phyloP scores from a whole-genome alignment of 192 early-diverging fungal species.

The Neocallimastix lanati region DNA sequence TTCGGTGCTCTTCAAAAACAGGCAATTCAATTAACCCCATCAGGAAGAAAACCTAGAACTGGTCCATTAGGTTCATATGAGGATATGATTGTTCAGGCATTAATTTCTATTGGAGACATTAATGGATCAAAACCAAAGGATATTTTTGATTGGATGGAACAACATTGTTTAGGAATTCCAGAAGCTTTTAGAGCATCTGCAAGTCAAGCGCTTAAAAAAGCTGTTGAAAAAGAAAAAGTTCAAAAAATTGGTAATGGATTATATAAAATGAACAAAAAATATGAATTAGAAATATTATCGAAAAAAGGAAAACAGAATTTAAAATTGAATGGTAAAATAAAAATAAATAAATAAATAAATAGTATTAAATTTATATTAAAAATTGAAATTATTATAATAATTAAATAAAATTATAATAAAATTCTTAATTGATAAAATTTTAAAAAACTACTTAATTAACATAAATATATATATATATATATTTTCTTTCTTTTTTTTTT shows the following conservation, averaged over 20 bases:
- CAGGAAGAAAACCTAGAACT: not conserved
- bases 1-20: not conserved
- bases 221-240: not conserved
- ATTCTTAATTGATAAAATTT: too few species aligned
- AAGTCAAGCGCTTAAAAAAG: not conserved
- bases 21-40: not conserved
- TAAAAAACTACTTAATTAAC: too few species aligned
- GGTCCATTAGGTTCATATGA: not conserved
- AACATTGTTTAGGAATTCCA: not conserved
- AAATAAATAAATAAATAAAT: too few species aligned
- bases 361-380: too few species aligned
- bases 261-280: not conserved
- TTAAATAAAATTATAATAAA: too few species aligned
- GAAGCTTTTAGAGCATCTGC: not conserved
- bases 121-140: not conserved
- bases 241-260: not conserved
- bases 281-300: not conserved
- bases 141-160: not conserved
- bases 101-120: not conserved
- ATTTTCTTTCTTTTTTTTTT: too few species aligned
- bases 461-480: too few species aligned
- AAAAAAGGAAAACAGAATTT: too few species aligned
- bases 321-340: too few species aligned
- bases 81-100: not conserved
- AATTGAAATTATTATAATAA: too few species aligned